phyloP scores from a whole-genome alignment of 768 basidiomycete genomes.

The Lactarius hatsudake region DNA sequence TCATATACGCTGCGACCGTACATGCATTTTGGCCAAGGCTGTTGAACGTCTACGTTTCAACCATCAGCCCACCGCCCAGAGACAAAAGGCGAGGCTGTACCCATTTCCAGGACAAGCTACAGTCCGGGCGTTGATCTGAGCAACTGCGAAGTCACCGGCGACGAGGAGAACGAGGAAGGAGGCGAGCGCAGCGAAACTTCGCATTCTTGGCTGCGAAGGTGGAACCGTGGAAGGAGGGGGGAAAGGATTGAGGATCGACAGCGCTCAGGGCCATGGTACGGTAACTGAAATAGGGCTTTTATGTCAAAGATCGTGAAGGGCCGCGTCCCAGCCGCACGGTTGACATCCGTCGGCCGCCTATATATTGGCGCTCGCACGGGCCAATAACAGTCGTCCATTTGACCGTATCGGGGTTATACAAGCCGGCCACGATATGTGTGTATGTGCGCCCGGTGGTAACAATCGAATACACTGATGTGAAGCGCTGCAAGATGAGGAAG shows the following conservation, averaged over 20 bases:
- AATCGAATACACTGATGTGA: too few relatives aligned
- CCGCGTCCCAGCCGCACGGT: background rate
- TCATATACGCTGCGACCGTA: slow-evolving; percentile 6
- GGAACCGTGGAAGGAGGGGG: background rate
- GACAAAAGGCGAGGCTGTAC: background rate
- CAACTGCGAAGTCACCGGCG: too few relatives aligned
- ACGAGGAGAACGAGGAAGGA: background rate
- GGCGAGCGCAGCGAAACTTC: background rate
- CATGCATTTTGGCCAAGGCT: slow-evolving; percentile 14
- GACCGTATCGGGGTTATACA: too few relatives aligned
- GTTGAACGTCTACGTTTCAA: slow-evolving; percentile 10
- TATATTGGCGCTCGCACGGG: too few relatives aligned
- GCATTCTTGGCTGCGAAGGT: background rate
- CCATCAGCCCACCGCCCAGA: background rate
- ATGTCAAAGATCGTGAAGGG: background rate
- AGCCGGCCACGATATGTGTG: too few relatives aligned
- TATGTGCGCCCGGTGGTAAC: too few relatives aligned
- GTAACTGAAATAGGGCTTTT: background rate
- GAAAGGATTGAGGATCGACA: background rate
- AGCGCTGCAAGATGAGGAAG: too few relatives aligned
- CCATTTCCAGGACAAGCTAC: slow-evolving; percentile 6
- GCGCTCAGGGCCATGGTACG: background rate
- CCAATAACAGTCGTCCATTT: too few relatives aligned
- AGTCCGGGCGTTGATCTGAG: background rate
- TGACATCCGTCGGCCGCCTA: background rate